Percentiles rank a stretch among this genome's conserved stretches.
These are phyloP conservation scores for Verbena officinalis DNA, from an alignment of 257 asterid genomes.

Conservation along the genomic window DNA sequence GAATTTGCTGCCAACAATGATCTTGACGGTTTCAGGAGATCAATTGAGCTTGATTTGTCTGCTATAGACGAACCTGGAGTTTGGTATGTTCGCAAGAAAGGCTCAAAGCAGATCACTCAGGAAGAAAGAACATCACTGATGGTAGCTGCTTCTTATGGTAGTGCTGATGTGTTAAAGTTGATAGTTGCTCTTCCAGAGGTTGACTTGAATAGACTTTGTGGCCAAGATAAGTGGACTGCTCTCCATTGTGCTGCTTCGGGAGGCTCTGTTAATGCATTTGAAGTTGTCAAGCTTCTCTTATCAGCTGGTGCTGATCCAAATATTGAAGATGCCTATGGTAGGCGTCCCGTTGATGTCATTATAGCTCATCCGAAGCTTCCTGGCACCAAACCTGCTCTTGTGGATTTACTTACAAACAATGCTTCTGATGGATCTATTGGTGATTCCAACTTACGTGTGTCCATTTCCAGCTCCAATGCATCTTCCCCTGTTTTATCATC, in stretches of 20 bases:
- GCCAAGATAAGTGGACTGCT: constrained; percentile 80
- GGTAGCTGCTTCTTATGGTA: constrained; percentile 94
- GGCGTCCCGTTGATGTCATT: constrained; percentile 68
- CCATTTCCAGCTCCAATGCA: constrained; percentile 48
- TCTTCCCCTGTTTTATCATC: constrained; percentile 75
- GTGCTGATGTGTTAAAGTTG: constrained; percentile 75
- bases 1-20: constrained; percentile 90
- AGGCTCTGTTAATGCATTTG: constrained; percentile 60
- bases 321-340: constrained; percentile 64
- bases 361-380: constrained; percentile 58
- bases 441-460: constrained; percentile 40
- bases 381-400: constrained; percentile 55
- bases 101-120: constrained; percentile 59
- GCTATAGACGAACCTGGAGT: constrained; percentile 72
- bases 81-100: constrained; percentile 81
- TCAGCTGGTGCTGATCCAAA: constrained; percentile 93
- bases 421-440: constrained; percentile 67
- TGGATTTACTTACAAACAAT: constrained; percentile 62
- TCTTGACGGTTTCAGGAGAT: constrained; percentile 63
- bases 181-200: constrained; percentile 83
- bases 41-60: constrained; percentile 71
- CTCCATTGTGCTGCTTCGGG: constrained; percentile 93
- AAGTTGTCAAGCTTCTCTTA: constrained; percentile 64
- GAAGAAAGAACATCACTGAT: constrained; percentile 85
- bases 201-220: constrained; percentile 77